Conservation (phyloP, 371 early-diverging fungal genomes). For the Lichtheimia hyalospora region DNA sequence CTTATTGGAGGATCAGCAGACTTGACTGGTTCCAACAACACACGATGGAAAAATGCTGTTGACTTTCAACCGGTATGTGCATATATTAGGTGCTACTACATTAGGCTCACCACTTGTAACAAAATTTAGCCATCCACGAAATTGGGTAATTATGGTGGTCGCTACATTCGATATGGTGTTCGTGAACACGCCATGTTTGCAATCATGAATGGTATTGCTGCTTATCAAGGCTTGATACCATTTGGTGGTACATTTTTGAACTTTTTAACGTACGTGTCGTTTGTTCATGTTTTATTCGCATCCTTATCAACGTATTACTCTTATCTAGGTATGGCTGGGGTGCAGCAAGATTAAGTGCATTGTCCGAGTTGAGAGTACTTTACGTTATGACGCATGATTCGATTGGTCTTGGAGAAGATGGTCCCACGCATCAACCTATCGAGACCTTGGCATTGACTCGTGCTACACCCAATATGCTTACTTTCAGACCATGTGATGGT, state of each 20-base stretch:
- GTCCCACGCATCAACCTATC: slow-evolving; percentile 99
- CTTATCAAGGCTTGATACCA: slow-evolving; percentile 90
- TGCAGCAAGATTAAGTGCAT: slow-evolving; percentile 89
- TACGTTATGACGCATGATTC: slow-evolving; percentile 99
- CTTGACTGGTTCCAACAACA: slow-evolving; percentile 96
- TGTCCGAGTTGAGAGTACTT: slow-evolving; percentile 84
- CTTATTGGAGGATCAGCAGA: slow-evolving; percentile 99
- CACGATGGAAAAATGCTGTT: slow-evolving; percentile 91
- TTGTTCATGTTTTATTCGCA: not conserved
- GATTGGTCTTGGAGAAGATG: slow-evolving; percentile 98
- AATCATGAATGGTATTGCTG: slow-evolving; percentile 93
- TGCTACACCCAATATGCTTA: slow-evolving; percentile 91
- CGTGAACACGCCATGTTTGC: slow-evolving; percentile 99
- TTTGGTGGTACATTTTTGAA: slow-evolving; percentile 97
- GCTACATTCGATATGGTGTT: slow-evolving; percentile 97
- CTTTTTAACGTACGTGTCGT: slow-evolving; percentile 78
- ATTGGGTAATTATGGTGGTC: slow-evolving; percentile 83
- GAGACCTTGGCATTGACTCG: slow-evolving; percentile 96
- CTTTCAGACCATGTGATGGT: slow-evolving; percentile 96
- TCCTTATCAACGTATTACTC: not conserved
- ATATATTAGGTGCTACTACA: not conserved
- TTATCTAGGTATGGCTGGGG: slow-evolving; percentile 66
- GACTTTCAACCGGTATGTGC: slow-evolving; percentile 86
- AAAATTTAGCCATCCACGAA: slow-evolving; percentile 46
- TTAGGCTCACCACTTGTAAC: not conserved